These are phyloP conservation scores for Rhodomyrtus tomentosa DNA, from an alignment of 345 rosid genomes.

Conservation along the genomic window DNA sequence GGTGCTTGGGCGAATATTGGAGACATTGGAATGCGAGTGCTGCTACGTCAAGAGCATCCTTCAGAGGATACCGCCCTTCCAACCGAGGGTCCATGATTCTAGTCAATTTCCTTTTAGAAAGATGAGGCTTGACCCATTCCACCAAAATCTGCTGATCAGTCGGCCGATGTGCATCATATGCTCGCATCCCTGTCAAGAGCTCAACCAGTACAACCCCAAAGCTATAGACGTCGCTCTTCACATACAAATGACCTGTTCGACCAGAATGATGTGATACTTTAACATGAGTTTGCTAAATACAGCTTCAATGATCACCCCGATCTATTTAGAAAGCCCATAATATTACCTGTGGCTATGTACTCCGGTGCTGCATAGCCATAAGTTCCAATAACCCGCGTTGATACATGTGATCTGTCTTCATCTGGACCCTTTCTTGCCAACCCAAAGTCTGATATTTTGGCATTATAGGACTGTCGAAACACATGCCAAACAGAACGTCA, in stretches of 20 bases:
- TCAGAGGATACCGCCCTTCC: conserved; percentile 1
- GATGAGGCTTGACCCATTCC: conserved; percentile 2
- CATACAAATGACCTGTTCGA: conserved; percentile 1
- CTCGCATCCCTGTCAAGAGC: conserved; percentile 4
- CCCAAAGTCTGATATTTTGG: conserved; percentile 5
- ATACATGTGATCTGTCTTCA: not conserved
- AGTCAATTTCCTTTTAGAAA: not conserved
- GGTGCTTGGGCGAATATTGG: not conserved
- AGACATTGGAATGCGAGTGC: conserved; percentile 3
- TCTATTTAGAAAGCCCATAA: not conserved
- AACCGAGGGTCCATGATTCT: not conserved
- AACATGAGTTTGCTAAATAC: not conserved
- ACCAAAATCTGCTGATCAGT: not conserved
- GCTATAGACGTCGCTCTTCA: conserved; percentile 1
- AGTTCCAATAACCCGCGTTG: not conserved
- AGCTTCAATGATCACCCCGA: not conserved
- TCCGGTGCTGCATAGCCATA: conserved; percentile 2
- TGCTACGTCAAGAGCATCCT: not conserved
- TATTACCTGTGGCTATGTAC: not conserved
- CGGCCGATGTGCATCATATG: not conserved
- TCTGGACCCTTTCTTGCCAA: conserved; percentile 2
- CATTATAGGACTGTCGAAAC: not conserved
- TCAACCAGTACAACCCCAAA: conserved; percentile 6
- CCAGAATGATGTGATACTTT: not conserved
- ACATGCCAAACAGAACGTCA: too few relatives aligned